Evolutionary conservation across 2,329 filamentous ascomycete genomes (phyloP).

Genomic region (Epichloe glyceriae): DNA sequence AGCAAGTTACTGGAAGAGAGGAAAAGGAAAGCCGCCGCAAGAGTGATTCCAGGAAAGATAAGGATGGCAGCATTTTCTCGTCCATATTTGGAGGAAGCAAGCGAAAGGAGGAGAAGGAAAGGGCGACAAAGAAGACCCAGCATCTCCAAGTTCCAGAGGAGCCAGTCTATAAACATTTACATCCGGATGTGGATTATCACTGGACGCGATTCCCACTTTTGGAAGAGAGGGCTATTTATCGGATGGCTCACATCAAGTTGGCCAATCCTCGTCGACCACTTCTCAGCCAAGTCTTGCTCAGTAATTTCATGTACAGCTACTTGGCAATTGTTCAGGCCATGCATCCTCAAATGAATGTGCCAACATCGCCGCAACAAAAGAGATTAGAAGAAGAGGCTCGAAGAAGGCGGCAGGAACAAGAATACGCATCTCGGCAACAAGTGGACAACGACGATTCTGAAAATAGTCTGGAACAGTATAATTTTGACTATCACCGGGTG

Average conservation of each 20-base stretch:
- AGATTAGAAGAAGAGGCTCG: slow-evolving; percentile 42
- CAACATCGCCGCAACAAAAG: slow-evolving; percentile 66
- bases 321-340: slow-evolving; percentile 97
- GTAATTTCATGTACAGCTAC: slow-evolving; percentile 99
- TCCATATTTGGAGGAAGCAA: slow-evolving; percentile 85
- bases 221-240: slow-evolving; percentile 92
- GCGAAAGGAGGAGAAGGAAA: slow-evolving; percentile 72
- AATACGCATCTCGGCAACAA: slow-evolving; percentile 34
- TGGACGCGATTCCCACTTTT: slow-evolving; percentile 93
- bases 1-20: slow-evolving; percentile 65
- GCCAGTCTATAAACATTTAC: slow-evolving; percentile 54
- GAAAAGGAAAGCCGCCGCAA: slow-evolving; percentile 70
- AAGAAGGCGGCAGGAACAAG: slow-evolving; percentile 36
- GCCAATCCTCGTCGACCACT: slow-evolving; percentile 90
- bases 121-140: slow-evolving; percentile 58
- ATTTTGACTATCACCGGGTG: slow-evolving; percentile 41
- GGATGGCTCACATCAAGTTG: slow-evolving; percentile 97
- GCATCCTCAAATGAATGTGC: slow-evolving; percentile 90
- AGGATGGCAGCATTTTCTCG: slow-evolving; percentile 84
- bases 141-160: slow-evolving; percentile 71
- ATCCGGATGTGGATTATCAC: slow-evolving; percentile 85
- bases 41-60: slow-evolving; percentile 74
- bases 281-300: slow-evolving; percentile 88
- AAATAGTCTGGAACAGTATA: slow-evolving; percentile 36
- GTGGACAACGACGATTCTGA: slow-evolving; percentile 32